phyloP scores from a whole-genome alignment of 164 flowering plant species.

The Saururus chinensis region DNA sequence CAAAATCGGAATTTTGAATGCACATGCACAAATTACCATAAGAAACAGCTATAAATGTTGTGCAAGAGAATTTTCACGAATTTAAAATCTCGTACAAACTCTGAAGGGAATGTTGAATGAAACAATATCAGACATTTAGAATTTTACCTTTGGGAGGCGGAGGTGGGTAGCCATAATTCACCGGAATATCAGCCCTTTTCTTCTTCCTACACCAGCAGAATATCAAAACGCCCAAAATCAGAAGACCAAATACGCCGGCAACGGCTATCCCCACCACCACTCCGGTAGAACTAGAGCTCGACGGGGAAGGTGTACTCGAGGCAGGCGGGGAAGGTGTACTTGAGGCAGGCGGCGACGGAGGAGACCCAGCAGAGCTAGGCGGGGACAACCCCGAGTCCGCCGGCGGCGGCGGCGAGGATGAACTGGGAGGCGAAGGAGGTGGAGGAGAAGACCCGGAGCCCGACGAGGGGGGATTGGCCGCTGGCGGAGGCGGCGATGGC shows the following conservation, averaged over 20 bases:
- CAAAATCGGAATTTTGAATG: not conserved
- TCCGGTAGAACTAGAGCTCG: conserved; percentile 28
- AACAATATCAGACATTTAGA: not conserved
- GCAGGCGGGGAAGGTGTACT: conserved; percentile 8
- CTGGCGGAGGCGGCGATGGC: conserved; percentile 6
- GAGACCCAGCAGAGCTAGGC: conserved; percentile 4
- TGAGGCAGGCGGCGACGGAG: conserved; percentile 6
- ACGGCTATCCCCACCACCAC: conserved; percentile 52
- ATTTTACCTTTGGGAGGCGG: conserved; percentile 29
- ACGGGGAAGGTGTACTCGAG: conserved; percentile 5
- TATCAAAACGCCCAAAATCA: conserved; percentile 28
- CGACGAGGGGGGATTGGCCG: not conserved
- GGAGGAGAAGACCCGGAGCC: not conserved
- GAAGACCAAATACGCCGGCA: conserved; percentile 39
- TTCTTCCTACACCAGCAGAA: conserved; percentile 38
- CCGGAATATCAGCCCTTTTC: conserved; percentile 28
- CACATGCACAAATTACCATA: not conserved
- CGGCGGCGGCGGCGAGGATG: not conserved
- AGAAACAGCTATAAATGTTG: not conserved
- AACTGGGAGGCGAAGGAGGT: not conserved
- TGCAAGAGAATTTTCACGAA: no score
- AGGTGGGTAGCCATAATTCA: conserved; percentile 23
- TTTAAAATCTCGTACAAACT: not conserved
- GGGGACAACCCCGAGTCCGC: not conserved
- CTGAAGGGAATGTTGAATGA: no score